phyloP scores from a whole-genome alignment of 306 rosid species.

The Prunus padus region DNA sequence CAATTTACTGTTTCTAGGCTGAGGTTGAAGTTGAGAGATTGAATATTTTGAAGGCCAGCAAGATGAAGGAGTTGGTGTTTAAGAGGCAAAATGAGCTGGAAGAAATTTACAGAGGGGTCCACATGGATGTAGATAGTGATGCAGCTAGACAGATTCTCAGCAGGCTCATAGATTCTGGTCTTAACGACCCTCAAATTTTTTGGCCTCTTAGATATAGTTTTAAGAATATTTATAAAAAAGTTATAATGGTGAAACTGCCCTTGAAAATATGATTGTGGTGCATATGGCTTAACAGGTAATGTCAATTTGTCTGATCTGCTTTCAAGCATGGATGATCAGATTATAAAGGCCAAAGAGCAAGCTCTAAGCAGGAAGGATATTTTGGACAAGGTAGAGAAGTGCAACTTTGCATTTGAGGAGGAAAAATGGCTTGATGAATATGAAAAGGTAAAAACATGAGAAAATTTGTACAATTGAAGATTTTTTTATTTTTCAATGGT shows the following conservation, averaged over 20 bases:
- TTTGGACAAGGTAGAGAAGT: conserved; percentile 83
- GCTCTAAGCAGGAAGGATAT: conserved; percentile 89
- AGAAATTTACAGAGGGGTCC: conserved; percentile 76
- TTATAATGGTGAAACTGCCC: not conserved
- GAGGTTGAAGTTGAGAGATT: conserved; percentile 69
- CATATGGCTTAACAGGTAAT: conserved; percentile 50
- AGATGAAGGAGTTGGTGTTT: conserved; percentile 74
- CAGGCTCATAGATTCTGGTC: conserved; percentile 78
- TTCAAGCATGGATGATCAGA: conserved; percentile 82
- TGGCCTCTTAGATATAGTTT: not conserved
- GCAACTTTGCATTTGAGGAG: conserved; percentile 83
- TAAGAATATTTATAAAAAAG: not conserved
- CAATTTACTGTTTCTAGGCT: conserved; percentile 35
- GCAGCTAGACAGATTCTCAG: conserved; percentile 61
- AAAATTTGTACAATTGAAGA: not conserved
- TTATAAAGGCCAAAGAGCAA: conserved; percentile 72
- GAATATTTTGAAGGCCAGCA: conserved; percentile 74
- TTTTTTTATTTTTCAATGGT: not conserved
- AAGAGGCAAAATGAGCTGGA: conserved; percentile 87
- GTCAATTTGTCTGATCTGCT: conserved; percentile 64
- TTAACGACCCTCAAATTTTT: not conserved
- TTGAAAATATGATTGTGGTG: not conserved
- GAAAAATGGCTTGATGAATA: conserved; percentile 95
- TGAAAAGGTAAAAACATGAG: conserved; percentile 62
- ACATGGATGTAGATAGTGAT: conserved; percentile 75